Evolutionary conservation across 139 green algal species (phyloP).

Genomic region (Medakamo hakoo): DNA sequence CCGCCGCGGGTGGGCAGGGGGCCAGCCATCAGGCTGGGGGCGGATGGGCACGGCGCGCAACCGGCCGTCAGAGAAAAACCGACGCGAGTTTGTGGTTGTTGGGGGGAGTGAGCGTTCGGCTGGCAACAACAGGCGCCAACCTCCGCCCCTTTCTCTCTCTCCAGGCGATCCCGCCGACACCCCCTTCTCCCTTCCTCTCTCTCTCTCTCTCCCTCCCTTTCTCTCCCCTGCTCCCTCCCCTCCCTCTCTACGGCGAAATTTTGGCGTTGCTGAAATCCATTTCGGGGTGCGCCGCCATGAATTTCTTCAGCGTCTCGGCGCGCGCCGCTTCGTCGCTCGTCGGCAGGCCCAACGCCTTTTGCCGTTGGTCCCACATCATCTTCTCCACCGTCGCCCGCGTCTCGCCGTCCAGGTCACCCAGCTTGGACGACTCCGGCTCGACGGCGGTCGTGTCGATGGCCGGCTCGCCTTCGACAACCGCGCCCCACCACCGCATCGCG

Average conservation of each 20-base stretch:
- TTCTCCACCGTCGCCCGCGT: conserved; percentile 87
- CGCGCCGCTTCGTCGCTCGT: conserved; percentile 84
- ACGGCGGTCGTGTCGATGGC: conserved; percentile 83
- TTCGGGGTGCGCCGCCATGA: conserved; percentile 88
- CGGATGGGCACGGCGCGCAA: too few relatives aligned
- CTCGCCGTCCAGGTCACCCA: conserved; percentile 80
- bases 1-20: too few relatives aligned
- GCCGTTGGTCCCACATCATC: conserved; percentile 90
- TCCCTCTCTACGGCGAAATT: conserved; percentile 41
- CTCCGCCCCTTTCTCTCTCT: too few relatives aligned
- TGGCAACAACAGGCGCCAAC: too few relatives aligned
- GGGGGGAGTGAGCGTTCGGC: too few relatives aligned
- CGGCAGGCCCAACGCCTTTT: conserved; percentile 87
- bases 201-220: conserved; percentile 2
- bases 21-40: too few relatives aligned
- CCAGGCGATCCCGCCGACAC: too few relatives aligned
- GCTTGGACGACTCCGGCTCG: conserved; percentile 89
- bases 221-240: background rate
- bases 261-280: conserved; percentile 93
- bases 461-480: conserved; percentile 59
- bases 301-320: conserved; percentile 87
- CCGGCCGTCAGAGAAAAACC: too few relatives aligned
- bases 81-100: too few relatives aligned
- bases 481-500: conserved; percentile 85
- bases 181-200: too few relatives aligned